Base-by-base conservation (phyloP, 805 yeast species). In the Yamadazyma ubonensis region DNA sequence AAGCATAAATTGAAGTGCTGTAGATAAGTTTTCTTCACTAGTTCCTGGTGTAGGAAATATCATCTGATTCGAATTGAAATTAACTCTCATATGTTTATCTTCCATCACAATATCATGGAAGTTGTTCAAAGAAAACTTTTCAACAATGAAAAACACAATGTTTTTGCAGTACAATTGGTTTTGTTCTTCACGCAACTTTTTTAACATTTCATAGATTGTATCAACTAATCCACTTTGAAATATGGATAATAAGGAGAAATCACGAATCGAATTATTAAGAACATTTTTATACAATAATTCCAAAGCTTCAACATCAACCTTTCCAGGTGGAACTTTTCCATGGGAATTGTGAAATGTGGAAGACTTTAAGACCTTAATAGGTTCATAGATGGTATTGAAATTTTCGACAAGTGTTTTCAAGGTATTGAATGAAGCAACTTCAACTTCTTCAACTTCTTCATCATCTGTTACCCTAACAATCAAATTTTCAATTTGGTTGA, bases 1-100 rank as follows among this genome's bases (percentile, higher is more conserved):
- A 16, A 60, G 40, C 16, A 59, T 29, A 26, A 54, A 49, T 21
- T 47, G 40, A n/a, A 55, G 22, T 3, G 57, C 36, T 14, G 37
- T 27, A 10, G 30, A 33, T 14, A 47, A 38, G 32, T 45, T 45
- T 23, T 29, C 29, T 27, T 43, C 39, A 18, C 46, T 39, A 1
- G 33, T n/a, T n/a, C 29, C 29, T 21, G 9, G 12, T 2, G 42
- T 26, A n/a, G 37, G 38, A n/a, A 39, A 39, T 11, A 9, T 12
- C 29, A 39, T 28, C 29, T 27, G 29, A 15, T 29, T 19, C n/a
- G 21, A 11, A 6, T n/a, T 12, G 19, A 31, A 38, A 8, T 23
- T 23, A 4, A 25, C 14, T 19, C 34, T 39, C 25, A 33, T 17
- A 14, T 6, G 6, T 6, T 15, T 3, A 21, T 39, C 17, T 16